Evolutionary conservation across 1,284 basidiomycete genomes (phyloP).

Genomic region (Puccinia horiana): DNA sequence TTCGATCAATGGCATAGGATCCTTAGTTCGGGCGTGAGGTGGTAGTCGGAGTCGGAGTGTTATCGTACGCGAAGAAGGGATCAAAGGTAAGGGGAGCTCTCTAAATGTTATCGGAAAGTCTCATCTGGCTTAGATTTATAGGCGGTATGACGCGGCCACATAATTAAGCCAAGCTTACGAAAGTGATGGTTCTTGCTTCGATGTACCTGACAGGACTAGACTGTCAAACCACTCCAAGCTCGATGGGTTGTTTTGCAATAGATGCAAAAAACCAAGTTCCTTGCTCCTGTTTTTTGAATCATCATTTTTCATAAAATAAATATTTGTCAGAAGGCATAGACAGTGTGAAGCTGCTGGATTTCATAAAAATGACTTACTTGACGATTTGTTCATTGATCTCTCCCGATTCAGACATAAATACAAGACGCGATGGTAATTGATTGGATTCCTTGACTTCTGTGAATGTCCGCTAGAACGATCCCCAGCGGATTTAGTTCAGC

Average conservation of each 20-base stretch:
- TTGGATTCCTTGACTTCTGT: slow-evolving; percentile 60
- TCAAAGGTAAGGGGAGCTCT: slow-evolving; percentile 5
- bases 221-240: slow-evolving; percentile 43
- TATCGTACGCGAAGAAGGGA: slow-evolving; percentile 28
- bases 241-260: slow-evolving; percentile 25
- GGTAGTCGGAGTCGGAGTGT: slow-evolving; percentile 41
- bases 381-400: slow-evolving; percentile 77
- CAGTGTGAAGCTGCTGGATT: neutral
- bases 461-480: slow-evolving; percentile 70
- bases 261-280: slow-evolving; percentile 23
- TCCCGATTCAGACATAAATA: slow-evolving; percentile 77
- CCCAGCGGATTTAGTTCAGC: slow-evolving; percentile 63
- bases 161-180: neutral
- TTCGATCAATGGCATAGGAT: slow-evolving; percentile 10
- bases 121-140: neutral
- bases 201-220: slow-evolving; percentile 45
- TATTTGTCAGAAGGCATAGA: neutral
- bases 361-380: slow-evolving; percentile 60
- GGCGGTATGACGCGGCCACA: neutral
- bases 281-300: slow-evolving; percentile 9
- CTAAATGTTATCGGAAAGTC: neutral
- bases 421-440: slow-evolving; percentile 63
- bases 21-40: slow-evolving; percentile 4
- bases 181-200: slow-evolving; percentile 13
- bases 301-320: neutral